These are phyloP conservation scores for Cicer pinnatifidum DNA, from an alignment of 306 rosid species.

Conservation along the genomic window DNA sequence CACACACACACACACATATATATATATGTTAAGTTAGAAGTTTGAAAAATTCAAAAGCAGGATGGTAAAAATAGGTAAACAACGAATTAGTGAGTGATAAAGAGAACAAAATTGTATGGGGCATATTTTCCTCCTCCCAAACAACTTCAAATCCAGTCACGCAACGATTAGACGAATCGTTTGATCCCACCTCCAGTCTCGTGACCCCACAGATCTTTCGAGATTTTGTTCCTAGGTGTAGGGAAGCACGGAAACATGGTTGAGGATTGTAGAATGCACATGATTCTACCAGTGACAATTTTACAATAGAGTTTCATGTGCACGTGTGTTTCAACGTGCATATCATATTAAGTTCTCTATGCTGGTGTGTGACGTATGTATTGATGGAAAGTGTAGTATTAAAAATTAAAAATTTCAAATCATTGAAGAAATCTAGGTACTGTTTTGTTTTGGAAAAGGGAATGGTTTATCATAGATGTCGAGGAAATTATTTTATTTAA, in stretches of 20 bases:
- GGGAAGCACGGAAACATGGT: neutral
- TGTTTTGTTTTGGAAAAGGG: slow-evolving; percentile 22
- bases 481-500: slow-evolving; percentile 26
- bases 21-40: neutral
- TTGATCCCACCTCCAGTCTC: neutral
- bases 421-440: neutral
- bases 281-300: too few relatives aligned
- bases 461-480: slow-evolving; percentile 23
- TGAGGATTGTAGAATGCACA: too few relatives aligned
- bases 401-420: slow-evolving; percentile 21
- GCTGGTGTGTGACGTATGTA: slow-evolving; percentile 18
- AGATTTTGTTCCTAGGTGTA: neutral
- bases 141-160: neutral
- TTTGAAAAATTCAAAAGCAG: neutral
- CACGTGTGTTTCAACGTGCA: slow-evolving; percentile 4
- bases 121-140: neutral
- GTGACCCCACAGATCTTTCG: neutral
- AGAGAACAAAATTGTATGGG: neutral
- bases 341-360: slow-evolving; percentile 16
- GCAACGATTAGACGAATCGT: neutral
- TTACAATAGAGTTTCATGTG: neutral
- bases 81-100: neutral
- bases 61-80: neutral
- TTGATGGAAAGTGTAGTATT: slow-evolving; percentile 24
- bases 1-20: too few relatives aligned